Percentiles rank a stretch among this genome's conserved stretches.
These are phyloP conservation scores for Phaeosphaeria sp. DNA, from an alignment of 2,329 filamentous ascomycete species.

Conservation along the genomic window DNA sequence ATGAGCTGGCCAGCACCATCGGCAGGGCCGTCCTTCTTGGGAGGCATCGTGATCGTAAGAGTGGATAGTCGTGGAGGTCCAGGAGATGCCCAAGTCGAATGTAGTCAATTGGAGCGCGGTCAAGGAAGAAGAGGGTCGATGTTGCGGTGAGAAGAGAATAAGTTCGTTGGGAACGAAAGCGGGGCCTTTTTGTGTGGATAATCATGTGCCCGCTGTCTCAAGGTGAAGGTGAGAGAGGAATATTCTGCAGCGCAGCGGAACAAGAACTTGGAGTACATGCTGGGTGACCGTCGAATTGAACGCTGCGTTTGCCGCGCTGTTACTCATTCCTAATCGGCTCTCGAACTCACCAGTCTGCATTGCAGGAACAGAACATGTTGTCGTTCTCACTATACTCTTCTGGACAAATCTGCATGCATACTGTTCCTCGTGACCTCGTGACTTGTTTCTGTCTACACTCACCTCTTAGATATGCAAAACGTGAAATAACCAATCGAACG, in stretches of 20 bases:
- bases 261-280: conserved; percentile 3
- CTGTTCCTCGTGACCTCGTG: too few relatives aligned
- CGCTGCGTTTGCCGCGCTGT: background rate
- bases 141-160: conserved; percentile 50
- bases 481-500: too few relatives aligned
- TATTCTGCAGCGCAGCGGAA: background rate
- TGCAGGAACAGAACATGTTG: too few relatives aligned
- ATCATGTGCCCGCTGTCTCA: background rate
- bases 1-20: conserved; percentile 13
- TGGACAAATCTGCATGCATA: too few relatives aligned
- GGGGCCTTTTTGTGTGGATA: conserved; percentile 6
- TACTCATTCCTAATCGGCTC: background rate
- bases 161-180: background rate
- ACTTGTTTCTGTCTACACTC: too few relatives aligned
- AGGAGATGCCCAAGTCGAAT: conserved; percentile 52
- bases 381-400: too few relatives aligned
- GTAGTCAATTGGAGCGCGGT: conserved; percentile 52
- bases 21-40: conserved; percentile 27
- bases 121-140: conserved; percentile 56
- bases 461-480: too few relatives aligned
- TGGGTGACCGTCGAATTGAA: conserved; percentile 5
- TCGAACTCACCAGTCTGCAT: background rate
- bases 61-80: conserved; percentile 54
- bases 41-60: conserved; percentile 52
- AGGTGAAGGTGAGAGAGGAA: conserved; percentile 14